These are phyloP conservation scores for Leishmania lainsoni DNA, from an alignment of 208 protist species.

Conservation along the genomic window DNA sequence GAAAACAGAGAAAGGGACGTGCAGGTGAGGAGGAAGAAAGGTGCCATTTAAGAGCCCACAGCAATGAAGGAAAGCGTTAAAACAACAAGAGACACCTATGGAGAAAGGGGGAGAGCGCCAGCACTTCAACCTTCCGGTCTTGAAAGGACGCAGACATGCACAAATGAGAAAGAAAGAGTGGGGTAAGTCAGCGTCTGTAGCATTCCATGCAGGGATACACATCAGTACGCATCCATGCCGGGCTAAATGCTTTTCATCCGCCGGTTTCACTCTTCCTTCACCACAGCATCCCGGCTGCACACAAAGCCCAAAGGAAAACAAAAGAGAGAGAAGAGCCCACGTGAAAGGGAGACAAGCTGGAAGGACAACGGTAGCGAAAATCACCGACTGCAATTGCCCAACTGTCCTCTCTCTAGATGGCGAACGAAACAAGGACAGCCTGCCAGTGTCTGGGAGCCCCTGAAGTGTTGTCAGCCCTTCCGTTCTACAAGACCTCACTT, in stretches of 20 bases:
- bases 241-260: not conserved
- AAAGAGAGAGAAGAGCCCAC: not conserved
- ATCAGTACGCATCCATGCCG: not conserved
- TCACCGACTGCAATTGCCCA: not conserved
- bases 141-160: not conserved
- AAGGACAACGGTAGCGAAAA: not conserved
- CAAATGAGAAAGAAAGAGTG: not conserved
- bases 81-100: not conserved
- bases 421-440: not conserved
- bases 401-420: not conserved
- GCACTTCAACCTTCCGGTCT: not conserved
- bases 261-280: not conserved
- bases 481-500: not conserved
- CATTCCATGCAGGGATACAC: not conserved
- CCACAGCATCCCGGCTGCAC: not conserved
- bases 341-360: not conserved
- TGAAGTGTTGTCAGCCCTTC: not conserved
- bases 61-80: not conserved
- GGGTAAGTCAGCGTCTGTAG: not conserved
- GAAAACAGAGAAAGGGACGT: not conserved
- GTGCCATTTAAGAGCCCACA: not conserved
- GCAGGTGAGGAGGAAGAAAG: not conserved
- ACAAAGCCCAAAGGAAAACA: not conserved
- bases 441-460: not conserved
- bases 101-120: not conserved